These are phyloP conservation scores for Debaryomyces hansenii DNA, from an alignment of 805 yeast genomes.

Conservation along the genomic window DNA sequence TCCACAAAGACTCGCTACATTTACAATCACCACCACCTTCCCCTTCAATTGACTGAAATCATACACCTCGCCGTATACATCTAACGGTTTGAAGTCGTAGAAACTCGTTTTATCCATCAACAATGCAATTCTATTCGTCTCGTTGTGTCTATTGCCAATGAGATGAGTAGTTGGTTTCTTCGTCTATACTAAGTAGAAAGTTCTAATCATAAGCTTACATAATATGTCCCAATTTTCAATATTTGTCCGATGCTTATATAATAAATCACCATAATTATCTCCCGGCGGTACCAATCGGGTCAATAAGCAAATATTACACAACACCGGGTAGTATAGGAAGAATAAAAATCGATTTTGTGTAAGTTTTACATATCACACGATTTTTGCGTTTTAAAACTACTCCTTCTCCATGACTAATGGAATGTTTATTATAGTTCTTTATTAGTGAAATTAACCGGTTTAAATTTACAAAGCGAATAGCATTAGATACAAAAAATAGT, in stretches of 20 bases:
- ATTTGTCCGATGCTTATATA: no score
- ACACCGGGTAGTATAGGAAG: background rate
- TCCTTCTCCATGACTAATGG: background rate
- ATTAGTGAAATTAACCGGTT: no score
- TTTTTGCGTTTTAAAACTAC: background rate
- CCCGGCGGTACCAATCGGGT: no score
- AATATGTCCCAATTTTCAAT: no score
- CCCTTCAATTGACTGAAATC: slow-evolving; percentile 66
- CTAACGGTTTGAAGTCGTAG: slow-evolving; percentile 67
- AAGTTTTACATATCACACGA: background rate
- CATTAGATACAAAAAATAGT: no score
- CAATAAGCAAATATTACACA: background rate
- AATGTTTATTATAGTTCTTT: no score
- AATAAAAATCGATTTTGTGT: background rate
- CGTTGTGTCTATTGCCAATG: background rate
- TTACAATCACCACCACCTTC: slow-evolving; percentile 79
- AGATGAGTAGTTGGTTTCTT: no score
- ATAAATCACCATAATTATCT: no score
- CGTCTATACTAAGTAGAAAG: no score
- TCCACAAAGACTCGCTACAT: slow-evolving; percentile 82
- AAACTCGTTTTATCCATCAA: slow-evolving; percentile 21
- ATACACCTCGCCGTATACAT: slow-evolving; percentile 57
- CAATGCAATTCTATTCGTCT: background rate
- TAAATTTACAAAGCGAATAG: no score
- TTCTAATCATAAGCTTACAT: no score